Evolutionary conservation across 768 basidiomycete species (phyloP).

Genomic region (Rhizopogon vesiculosus): DNA sequence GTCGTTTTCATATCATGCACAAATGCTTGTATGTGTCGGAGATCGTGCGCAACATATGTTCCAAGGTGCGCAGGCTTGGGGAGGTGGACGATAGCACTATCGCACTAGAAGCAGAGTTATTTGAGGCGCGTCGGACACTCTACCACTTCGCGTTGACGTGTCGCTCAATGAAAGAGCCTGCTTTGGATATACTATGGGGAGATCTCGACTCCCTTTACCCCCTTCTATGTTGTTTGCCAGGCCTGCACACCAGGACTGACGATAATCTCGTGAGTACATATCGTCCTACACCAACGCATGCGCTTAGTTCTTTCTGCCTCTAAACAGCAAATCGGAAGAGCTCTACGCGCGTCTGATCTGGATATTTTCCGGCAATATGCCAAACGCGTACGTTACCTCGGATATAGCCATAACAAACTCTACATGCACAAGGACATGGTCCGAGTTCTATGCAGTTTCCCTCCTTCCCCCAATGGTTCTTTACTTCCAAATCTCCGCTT

Average conservation of each 20-base stretch:
- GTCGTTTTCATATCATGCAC: neutral
- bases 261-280: neutral
- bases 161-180: slow-evolving; percentile 1
- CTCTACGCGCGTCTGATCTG: neutral
- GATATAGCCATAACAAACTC: neutral
- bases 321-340: neutral
- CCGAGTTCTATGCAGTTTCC: slow-evolving; percentile 1
- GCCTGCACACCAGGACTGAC: neutral
- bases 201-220: slow-evolving; percentile 1
- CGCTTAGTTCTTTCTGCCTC: neutral
- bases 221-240: neutral
- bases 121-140: neutral
- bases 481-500: slow-evolving; percentile 2
- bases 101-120: neutral
- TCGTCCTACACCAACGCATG: neutral
- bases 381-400: slow-evolving; percentile 1
- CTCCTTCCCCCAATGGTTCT: neutral
- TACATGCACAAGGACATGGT: neutral
- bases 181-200: slow-evolving; percentile 1
- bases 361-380: slow-evolving; percentile 4
- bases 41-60: neutral
- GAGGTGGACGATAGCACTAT: neutral
- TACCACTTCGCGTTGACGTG: slow-evolving; percentile 2
- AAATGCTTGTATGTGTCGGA: neutral
- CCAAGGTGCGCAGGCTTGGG: neutral